A percentile compares a stretch with the other conserved stretches of the same genome.
Conservation (phyloP, 2,329 filamentous ascomycete genomes). For the Penicillium sp. region DNA sequence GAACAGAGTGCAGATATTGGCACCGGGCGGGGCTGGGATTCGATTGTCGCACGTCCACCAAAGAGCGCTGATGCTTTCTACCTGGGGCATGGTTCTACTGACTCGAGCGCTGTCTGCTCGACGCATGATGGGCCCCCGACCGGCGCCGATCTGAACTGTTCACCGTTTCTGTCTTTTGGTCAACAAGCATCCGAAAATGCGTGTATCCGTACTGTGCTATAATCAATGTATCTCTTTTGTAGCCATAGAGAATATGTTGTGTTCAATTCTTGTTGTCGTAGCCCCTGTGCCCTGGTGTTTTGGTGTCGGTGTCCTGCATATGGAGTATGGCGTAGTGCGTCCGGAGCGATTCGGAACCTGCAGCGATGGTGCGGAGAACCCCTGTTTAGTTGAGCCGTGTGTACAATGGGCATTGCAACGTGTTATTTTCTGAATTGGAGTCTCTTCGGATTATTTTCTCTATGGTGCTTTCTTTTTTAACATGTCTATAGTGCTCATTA, state of each 20-base stretch:
- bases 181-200: slow-evolving; percentile 34
- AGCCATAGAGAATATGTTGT: slow-evolving; percentile 32
- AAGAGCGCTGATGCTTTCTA: neutral
- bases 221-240: slow-evolving; percentile 44
- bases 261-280: slow-evolving; percentile 7
- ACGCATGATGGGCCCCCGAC: slow-evolving; percentile 5
- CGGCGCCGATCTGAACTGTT: slow-evolving; percentile 16
- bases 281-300: neutral
- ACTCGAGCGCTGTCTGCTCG: slow-evolving; percentile 14
- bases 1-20: slow-evolving; percentile 24
- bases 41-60: slow-evolving; percentile 3
- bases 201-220: slow-evolving; percentile 45
- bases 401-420: neutral
- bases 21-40: slow-evolving; percentile 4
- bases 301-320: neutral
- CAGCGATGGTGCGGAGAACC: slow-evolving; percentile 25
- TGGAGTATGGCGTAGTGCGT: slow-evolving; percentile 7
- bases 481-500: neutral
- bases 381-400: slow-evolving; percentile 11
- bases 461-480: neutral
- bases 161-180: slow-evolving; percentile 25
- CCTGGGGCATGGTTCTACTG: neutral
- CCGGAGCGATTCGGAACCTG: slow-evolving; percentile 27
- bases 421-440: too few species aligned
- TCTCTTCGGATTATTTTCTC: too few species aligned